Evolutionary conservation across 73 alveolate genomes (phyloP).

Genomic region (Tetrahymena elliotti): DNA sequence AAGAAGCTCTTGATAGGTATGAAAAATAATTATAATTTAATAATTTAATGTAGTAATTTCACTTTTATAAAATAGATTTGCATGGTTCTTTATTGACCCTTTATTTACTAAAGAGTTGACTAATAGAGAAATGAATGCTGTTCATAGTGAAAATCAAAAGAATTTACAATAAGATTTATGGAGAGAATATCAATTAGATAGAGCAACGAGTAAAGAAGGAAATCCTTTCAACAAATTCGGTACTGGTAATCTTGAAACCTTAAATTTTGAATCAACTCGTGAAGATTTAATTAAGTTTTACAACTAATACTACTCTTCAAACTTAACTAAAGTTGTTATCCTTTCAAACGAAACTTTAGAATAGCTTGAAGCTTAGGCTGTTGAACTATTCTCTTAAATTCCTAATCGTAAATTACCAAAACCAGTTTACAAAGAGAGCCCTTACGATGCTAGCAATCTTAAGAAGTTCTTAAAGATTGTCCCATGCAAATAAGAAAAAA

Average conservation of each 20-base stretch:
- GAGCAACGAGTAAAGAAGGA: background rate
- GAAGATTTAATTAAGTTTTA: slow-evolving; percentile 68
- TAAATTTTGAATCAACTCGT: slow-evolving; percentile 64
- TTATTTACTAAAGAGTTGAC: slow-evolving; percentile 49
- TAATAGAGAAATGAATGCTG: slow-evolving; percentile 92
- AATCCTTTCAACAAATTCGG: slow-evolving; percentile 44
- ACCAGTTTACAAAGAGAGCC: slow-evolving; percentile 40
- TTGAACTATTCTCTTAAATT: slow-evolving; percentile 57
- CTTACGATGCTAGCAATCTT: slow-evolving; percentile 36
- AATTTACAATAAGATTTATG: slow-evolving; percentile 10
- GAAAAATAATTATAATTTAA: background rate
- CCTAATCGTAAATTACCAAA: slow-evolving; percentile 40
- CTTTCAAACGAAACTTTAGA: slow-evolving; percentile 62
- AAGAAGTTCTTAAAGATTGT: slow-evolving; percentile 35
- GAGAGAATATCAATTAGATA: slow-evolving; percentile 15
- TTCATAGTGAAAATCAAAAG: slow-evolving; percentile 67
- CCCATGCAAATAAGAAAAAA: slow-evolving; percentile 35
- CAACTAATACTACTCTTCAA: slow-evolving; percentile 70
- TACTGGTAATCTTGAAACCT: slow-evolving; percentile 77
- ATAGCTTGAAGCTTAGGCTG: slow-evolving; percentile 47
- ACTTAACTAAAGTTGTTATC: slow-evolving; percentile 74
- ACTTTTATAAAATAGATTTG: too few relatives aligned
- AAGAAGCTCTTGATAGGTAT: slow-evolving; percentile 65
- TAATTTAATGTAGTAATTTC: too few relatives aligned
- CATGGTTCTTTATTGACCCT: slow-evolving; percentile 76